These are phyloP conservation scores for Pichia norvegensis DNA, from an alignment of 1,139 yeast species.

Conservation along the genomic window DNA sequence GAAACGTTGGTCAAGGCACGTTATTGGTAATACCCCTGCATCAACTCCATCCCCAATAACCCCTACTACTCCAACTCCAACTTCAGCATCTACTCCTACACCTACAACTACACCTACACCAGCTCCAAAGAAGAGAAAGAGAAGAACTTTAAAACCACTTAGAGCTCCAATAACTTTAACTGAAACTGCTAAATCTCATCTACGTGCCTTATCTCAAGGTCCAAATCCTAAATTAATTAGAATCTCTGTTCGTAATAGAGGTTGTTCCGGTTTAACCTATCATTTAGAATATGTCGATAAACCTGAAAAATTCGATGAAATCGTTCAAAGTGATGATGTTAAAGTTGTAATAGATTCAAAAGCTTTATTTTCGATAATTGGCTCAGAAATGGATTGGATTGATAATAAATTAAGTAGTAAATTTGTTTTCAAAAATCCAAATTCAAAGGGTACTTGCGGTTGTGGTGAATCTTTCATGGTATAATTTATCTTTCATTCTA, in stretches of 20 bases:
- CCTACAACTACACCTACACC: neutral
- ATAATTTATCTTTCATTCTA: conserved; percentile 26
- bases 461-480: conserved; percentile 99
- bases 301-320: conserved; percentile 92
- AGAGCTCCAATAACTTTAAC: conserved; percentile 82
- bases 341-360: conserved; percentile 90
- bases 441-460: conserved; percentile 95
- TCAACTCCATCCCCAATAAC: neutral
- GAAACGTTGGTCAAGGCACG: conserved; percentile 24
- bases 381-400: conserved; percentile 97
- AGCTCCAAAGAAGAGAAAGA: conserved; percentile 36
- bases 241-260: conserved; percentile 91
- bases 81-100: neutral
- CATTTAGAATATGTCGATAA: conserved; percentile 80
- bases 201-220: conserved; percentile 56
- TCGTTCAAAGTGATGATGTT: conserved; percentile 87
- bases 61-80: neutral
- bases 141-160: conserved; percentile 70
- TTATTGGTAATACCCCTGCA: conserved; percentile 7
- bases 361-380: conserved; percentile 90
- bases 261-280: conserved; percentile 92
- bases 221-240: conserved; percentile 87
- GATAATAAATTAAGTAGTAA: conserved; percentile 86
- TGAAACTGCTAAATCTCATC: conserved; percentile 64
- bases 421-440: conserved; percentile 89